Evolutionary conservation across 129 eudicot genomes (phyloP).

Genomic region (Saposhnikovia divaricata): DNA sequence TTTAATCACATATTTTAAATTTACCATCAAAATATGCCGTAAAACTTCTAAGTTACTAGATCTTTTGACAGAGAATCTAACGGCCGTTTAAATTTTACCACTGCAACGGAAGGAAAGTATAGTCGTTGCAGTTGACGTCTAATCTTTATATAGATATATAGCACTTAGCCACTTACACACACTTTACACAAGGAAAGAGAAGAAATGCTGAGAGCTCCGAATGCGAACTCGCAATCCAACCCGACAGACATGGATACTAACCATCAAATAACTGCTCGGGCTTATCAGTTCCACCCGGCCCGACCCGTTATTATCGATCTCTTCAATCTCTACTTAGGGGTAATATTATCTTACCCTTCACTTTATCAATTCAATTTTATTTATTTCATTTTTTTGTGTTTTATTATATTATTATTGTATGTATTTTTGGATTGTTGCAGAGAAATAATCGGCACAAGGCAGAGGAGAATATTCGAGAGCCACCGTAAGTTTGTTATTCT

Average conservation of each 20-base stretch:
- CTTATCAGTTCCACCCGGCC: conserved; percentile 17
- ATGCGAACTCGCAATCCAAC: neutral
- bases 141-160: too few species aligned
- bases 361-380: neutral
- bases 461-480: conserved; percentile 57
- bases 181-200: neutral
- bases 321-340: conserved; percentile 79
- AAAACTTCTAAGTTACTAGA: too few species aligned
- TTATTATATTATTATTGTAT: neutral
- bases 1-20: too few species aligned
- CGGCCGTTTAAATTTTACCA: too few species aligned
- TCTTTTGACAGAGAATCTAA: too few species aligned
- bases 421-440: conserved; percentile 26
- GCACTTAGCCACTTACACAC: too few species aligned
- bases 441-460: conserved; percentile 55
- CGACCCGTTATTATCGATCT: conserved; percentile 51
- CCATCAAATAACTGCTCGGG: conserved; percentile 14
- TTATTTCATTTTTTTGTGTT: neutral
- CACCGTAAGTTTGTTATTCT: conserved; percentile 51
- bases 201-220: conserved; percentile 6
- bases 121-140: too few species aligned
- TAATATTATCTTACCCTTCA: conserved; percentile 15
- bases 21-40: too few species aligned
- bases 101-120: too few species aligned
- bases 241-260: conserved; percentile 4